Percentiles rank a stretch among this genome's conserved stretches.
Evolutionary conservation across 2,329 filamentous ascomycete species (phyloP).

Genomic region (Colletotrichum magnum): DNA sequence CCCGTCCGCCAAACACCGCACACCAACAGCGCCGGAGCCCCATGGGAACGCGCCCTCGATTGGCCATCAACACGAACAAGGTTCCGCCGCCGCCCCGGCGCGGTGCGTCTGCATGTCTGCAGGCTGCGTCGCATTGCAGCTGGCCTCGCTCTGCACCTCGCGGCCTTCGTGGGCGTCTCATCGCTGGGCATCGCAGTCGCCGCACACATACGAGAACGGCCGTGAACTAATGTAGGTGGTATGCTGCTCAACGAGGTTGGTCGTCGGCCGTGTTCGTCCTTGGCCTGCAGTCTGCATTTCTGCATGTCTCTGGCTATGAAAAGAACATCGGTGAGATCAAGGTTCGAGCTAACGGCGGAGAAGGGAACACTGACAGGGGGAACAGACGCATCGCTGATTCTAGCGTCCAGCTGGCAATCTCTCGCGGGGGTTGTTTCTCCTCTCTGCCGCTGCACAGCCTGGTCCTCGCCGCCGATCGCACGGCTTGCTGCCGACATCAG

Average conservation of each 20-base stretch:
- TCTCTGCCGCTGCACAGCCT: background rate
- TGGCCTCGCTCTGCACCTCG: slow-evolving; percentile 28
- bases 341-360: slow-evolving; percentile 11
- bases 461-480: slow-evolving; percentile 8
- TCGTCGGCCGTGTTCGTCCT: slow-evolving; percentile 12
- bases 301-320: slow-evolving; percentile 27
- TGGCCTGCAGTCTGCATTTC: slow-evolving; percentile 1
- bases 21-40: slow-evolving; percentile 18
- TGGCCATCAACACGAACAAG: slow-evolving; percentile 8
- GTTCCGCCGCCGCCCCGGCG: slow-evolving; percentile 16
- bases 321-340: slow-evolving; percentile 22
- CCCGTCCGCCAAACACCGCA: slow-evolving; percentile 3
- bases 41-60: slow-evolving; percentile 14
- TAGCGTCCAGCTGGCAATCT: slow-evolving; percentile 23
- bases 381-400: slow-evolving; percentile 9
- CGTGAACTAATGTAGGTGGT: no score
- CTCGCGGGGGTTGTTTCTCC: background rate
- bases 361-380: slow-evolving; percentile 15
- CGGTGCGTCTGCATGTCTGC: slow-evolving; percentile 20
- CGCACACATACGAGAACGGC: background rate
- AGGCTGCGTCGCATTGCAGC: slow-evolving; percentile 33
- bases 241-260: background rate
- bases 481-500: slow-evolving; percentile 23
- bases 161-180: slow-evolving; percentile 14
- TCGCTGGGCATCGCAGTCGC: slow-evolving; percentile 7